Conservation (phyloP, 2,329 filamentous ascomycete genomes). For the Aspergillus ruber region DNA sequence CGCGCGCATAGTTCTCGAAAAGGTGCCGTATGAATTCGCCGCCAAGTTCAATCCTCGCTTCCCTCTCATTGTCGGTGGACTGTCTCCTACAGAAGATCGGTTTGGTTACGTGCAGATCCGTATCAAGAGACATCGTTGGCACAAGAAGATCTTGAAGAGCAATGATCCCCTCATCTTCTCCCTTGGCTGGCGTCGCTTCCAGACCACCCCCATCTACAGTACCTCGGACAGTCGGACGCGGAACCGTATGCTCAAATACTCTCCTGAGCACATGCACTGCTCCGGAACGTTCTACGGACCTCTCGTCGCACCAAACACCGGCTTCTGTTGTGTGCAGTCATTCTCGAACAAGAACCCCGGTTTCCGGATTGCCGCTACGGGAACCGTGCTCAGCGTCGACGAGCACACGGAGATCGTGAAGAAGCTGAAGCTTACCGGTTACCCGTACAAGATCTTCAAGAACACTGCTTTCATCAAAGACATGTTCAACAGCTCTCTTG, state of each 20-base stretch:
- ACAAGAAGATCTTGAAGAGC: conserved; percentile 98
- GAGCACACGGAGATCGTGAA: conserved; percentile 97
- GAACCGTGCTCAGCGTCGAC: conserved; percentile 88
- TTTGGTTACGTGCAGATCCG: conserved; percentile 93
- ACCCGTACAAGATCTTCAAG: conserved; percentile 96
- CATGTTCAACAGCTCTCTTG: conserved; percentile 90
- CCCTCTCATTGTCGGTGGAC: conserved; percentile 83
- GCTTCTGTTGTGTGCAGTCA: conserved; percentile 88
- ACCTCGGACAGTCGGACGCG: conserved; percentile 88
- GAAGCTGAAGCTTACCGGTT: conserved; percentile 93
- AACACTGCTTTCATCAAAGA: conserved; percentile 98
- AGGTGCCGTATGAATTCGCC: conserved; percentile 86
- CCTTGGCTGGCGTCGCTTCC: conserved; percentile 91
- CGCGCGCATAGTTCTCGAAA: conserved; percentile 80
- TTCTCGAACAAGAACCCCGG: conserved; percentile 78
- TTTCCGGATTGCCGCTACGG: conserved; percentile 90
- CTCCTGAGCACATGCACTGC: conserved; percentile 98
- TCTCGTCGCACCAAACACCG: conserved; percentile 88
- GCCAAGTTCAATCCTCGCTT: conserved; percentile 71
- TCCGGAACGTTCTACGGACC: conserved; percentile 94
- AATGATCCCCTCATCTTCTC: conserved; percentile 97
- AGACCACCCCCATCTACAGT: conserved; percentile 86
- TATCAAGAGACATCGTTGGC: conserved; percentile 96
- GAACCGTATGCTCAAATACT: conserved; percentile 98
- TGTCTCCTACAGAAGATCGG: conserved; percentile 86